Percentiles rank a stretch among this genome's conserved stretches.
These are phyloP conservation scores for Cytospora chrysosperma DNA, from an alignment of 2,329 filamentous ascomycete genomes.

Conservation along the genomic window DNA sequence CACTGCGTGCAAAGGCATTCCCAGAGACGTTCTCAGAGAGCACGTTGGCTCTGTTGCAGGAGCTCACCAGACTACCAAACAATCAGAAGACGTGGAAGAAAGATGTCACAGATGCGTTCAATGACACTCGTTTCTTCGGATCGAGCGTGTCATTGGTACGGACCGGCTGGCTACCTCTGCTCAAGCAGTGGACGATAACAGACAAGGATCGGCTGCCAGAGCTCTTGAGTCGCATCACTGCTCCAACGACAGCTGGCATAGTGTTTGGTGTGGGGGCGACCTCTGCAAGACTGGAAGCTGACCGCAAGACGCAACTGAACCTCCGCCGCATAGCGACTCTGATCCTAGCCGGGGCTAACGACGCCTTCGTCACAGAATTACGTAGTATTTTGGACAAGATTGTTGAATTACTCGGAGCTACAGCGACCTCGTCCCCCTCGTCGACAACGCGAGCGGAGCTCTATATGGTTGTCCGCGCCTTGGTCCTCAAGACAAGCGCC, in stretches of 20 bases:
- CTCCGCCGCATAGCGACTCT: constrained; percentile 79
- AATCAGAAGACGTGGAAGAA: constrained; percentile 91
- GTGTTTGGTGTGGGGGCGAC: constrained; percentile 98
- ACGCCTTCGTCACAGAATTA: constrained; percentile 78
- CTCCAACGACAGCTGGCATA: constrained; percentile 90
- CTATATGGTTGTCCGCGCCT: constrained; percentile 80
- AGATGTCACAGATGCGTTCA: constrained; percentile 88
- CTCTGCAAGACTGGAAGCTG: constrained; percentile 89
- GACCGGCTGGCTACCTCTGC: constrained; percentile 75
- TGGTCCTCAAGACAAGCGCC: constrained; percentile 75
- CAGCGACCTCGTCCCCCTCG: constrained; percentile 85
- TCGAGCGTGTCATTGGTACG: constrained; percentile 64
- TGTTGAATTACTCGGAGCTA: constrained; percentile 81
- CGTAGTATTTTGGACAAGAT: constrained; percentile 75
- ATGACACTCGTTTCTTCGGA: constrained; percentile 83
- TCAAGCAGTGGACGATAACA: constrained; percentile 78
- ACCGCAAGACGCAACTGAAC: constrained; percentile 88
- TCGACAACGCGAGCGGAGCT: constrained; percentile 85
- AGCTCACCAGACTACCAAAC: constrained; percentile 73
- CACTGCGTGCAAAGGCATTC: constrained; percentile 80
- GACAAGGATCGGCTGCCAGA: constrained; percentile 90
- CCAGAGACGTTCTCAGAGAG: constrained; percentile 77
- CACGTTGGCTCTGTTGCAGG: constrained; percentile 70
- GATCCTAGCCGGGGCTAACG: constrained; percentile 71
- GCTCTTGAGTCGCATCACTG: constrained; percentile 71